phyloP scores from a whole-genome alignment of 202 grass and related monocot genomes.

The Panicum virgatum region DNA sequence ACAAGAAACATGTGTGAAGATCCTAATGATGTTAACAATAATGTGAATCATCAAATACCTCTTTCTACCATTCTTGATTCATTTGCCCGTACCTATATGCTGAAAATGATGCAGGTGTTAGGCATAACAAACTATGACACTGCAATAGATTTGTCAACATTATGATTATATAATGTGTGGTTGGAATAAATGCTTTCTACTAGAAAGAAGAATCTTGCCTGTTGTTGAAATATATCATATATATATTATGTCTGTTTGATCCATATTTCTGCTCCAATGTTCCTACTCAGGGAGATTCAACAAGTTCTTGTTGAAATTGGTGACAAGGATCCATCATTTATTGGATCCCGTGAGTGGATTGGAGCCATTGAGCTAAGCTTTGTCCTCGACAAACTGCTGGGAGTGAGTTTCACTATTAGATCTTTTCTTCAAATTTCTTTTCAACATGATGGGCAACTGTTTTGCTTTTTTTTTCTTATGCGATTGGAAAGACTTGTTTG shows the following conservation, averaged over 20 bases:
- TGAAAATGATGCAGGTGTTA: not conserved
- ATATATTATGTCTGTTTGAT: conserved; percentile 28
- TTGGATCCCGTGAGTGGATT: conserved; percentile 96
- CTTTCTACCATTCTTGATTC: not conserved
- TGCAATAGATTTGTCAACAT: not conserved
- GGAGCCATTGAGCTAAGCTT: conserved; percentile 97
- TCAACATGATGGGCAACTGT: conserved; percentile 3
- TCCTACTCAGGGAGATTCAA: conserved; percentile 74
- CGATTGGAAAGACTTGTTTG: not conserved
- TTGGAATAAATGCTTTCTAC: not conserved
- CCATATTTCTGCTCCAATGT: conserved; percentile 20
- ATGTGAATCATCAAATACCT: not conserved
- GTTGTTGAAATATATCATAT: conserved; percentile 6
- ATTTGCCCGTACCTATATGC: not conserved
- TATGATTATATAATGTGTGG: not conserved
- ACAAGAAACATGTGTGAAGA: too few species aligned
- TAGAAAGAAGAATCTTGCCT: not conserved
- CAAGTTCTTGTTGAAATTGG: conserved; percentile 93
- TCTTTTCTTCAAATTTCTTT: conserved; percentile 18
- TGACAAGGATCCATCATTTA: conserved; percentile 86
- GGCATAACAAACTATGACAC: not conserved
- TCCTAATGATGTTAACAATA: not conserved
- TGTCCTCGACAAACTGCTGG: conserved; percentile 89
- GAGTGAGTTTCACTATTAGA: conserved; percentile 54
- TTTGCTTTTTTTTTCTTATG: not conserved